Evolutionary conservation across 257 asterid species (phyloP).

Genomic region (Solanum megistacrolobum): DNA sequence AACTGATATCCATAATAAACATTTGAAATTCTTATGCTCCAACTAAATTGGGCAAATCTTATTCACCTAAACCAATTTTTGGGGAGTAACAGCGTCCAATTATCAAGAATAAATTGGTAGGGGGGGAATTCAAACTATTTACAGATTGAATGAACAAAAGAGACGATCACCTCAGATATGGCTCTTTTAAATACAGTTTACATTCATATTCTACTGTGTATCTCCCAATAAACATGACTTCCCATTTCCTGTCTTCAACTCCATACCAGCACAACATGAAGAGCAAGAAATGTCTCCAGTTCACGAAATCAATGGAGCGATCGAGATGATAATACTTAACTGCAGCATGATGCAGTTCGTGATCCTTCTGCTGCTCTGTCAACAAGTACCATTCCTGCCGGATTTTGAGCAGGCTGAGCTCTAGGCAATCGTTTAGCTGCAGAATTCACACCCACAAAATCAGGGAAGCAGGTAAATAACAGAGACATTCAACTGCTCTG

Average conservation of each 20-base stretch:
- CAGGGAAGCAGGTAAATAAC: not conserved
- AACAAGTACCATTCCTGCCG: constrained; percentile 68
- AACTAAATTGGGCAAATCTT: not conserved
- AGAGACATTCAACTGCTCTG: not conserved
- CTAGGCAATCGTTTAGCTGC: constrained; percentile 69
- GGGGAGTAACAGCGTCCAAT: not conserved
- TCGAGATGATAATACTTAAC: constrained; percentile 8
- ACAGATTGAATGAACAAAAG: not conserved
- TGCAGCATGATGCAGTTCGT: constrained; percentile 48
- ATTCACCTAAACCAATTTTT: not conserved
- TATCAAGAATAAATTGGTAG: not conserved
- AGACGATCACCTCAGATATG: not conserved
- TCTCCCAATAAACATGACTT: not conserved
- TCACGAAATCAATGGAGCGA: not conserved
- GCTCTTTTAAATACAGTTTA: not conserved
- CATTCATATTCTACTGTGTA: not conserved
- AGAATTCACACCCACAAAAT: not conserved
- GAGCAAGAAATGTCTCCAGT: not conserved
- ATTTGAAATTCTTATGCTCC: not conserved
- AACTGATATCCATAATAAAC: not conserved
- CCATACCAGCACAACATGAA: not conserved
- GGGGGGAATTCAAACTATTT: not conserved
- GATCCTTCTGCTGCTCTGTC: constrained; percentile 64
- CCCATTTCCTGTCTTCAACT: not conserved
- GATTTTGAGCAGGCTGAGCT: constrained; percentile 61